These are phyloP conservation scores for Stylonectria norvegica DNA, from an alignment of 2,329 filamentous ascomycete species.

Conservation along the genomic window DNA sequence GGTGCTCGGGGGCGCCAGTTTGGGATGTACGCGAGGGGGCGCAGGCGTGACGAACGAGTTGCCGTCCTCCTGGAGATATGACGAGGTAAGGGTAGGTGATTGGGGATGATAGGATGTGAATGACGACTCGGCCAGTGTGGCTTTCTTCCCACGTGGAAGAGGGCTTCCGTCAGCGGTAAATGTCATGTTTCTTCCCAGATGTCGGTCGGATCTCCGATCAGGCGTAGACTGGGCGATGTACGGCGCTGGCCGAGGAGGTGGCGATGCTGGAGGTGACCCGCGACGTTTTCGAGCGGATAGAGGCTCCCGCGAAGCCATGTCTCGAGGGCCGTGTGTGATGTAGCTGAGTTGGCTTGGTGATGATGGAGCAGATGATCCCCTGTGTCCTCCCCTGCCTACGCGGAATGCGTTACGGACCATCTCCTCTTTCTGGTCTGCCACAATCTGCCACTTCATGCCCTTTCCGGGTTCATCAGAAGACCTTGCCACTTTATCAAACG, in stretches of 20 bases:
- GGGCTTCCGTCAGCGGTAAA: slow-evolving; percentile 58
- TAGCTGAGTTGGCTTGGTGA: slow-evolving; percentile 61
- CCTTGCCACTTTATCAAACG: slow-evolving; percentile 88
- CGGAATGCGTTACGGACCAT: slow-evolving; percentile 72
- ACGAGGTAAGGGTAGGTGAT: slow-evolving; percentile 60
- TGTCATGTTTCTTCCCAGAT: slow-evolving; percentile 33
- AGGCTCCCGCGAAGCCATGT: slow-evolving; percentile 51
- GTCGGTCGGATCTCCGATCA: slow-evolving; percentile 47
- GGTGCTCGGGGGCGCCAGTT: slow-evolving; percentile 74
- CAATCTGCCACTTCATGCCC: slow-evolving; percentile 98
- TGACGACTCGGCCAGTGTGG: slow-evolving; percentile 42
- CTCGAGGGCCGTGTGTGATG: slow-evolving; percentile 56
- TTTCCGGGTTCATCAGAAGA: slow-evolving; percentile 95
- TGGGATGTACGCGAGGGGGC: slow-evolving; percentile 68
- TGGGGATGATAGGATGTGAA: slow-evolving; percentile 51
- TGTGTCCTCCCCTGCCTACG: slow-evolving; percentile 60
- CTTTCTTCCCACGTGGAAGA: slow-evolving; percentile 54
- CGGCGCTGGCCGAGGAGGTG: slow-evolving; percentile 49
- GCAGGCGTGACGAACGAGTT: slow-evolving; percentile 67
- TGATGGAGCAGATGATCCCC: slow-evolving; percentile 68
- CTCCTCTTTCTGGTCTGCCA: slow-evolving; percentile 77
- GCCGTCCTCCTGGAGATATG: slow-evolving; percentile 59
- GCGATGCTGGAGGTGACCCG: slow-evolving; percentile 53
- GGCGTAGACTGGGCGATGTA: slow-evolving; percentile 56
- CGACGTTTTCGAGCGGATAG: slow-evolving; percentile 55